phyloP scores from a whole-genome alignment of 768 basidiomycete species.

The Mycena indigotica region DNA sequence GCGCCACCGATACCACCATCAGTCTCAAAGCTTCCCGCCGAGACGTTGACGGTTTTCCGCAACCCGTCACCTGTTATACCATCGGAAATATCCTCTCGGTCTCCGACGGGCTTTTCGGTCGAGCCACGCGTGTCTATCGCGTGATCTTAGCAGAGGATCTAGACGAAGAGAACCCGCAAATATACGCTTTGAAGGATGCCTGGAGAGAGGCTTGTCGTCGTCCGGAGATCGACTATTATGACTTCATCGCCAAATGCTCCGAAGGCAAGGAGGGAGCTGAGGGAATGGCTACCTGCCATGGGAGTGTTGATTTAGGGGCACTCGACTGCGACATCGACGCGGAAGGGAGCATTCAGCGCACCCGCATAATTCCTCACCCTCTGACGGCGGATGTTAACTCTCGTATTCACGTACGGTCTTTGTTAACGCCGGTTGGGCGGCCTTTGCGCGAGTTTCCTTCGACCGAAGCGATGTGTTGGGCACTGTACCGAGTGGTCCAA shows the following conservation, averaged over 20 bases:
- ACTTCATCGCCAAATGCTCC: background rate
- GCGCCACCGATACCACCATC: background rate
- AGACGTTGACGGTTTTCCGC: background rate
- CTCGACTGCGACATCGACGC: background rate
- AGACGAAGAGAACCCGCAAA: background rate
- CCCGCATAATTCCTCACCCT: background rate
- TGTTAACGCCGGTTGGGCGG: background rate
- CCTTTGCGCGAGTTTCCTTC: background rate
- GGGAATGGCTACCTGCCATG: background rate
- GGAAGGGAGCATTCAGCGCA: background rate
- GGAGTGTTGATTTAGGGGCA: background rate
- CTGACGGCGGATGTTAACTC: background rate
- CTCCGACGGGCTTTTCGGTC: background rate
- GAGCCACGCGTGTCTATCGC: background rate
- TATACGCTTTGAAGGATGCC: background rate
- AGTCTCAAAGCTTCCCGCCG: background rate
- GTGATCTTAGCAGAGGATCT: background rate
- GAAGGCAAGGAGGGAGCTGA: background rate
- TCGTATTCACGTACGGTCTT: background rate
- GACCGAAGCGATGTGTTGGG: background rate
- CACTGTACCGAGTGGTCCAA: background rate
- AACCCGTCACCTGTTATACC: background rate
- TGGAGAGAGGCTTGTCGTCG: background rate
- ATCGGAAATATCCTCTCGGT: background rate
- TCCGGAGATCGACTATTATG: background rate